Evolutionary conservation across 1,284 basidiomycete species (phyloP), one percentile per base, ranked within the genome.

Genomic region (Porogramme epimiltina): DNA sequence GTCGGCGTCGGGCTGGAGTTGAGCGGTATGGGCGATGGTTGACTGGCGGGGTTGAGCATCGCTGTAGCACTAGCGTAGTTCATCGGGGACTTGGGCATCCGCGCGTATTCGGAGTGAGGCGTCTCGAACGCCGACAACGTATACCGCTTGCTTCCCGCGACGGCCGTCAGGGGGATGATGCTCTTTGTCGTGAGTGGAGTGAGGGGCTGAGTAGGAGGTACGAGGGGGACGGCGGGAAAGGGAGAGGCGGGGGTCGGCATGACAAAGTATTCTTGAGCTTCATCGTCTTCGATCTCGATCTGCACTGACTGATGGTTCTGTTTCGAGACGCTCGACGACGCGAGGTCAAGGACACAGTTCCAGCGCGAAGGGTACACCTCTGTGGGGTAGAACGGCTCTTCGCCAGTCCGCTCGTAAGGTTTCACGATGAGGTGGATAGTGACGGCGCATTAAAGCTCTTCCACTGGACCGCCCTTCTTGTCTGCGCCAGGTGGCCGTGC

Each of bases 331-430:
- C 39, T 59, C 16, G 53, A 51, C 43, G 66, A 72, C 0, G 87
- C 78, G 10, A 95, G 76, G 65, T 95, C 91, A 25, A 96, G 82
- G 1, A 89, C 74, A 56, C 91, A 93, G 61, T 93, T 95, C 93
- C 93, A 95, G 22, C 86, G 75, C 0, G 91, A 93, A 0, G 84
- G 81, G 68, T 95, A 95, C 0, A 81, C 73, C 8, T 72, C 71
- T 0, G 93, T 91, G 0, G 89, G 89, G 58, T 84, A 89, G 0
- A 70, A 62, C 9, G 63, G 19, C 28, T 41, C 46, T 34, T 48
- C 54, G 41, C 45, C 47, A 39, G 48, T 47, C 15, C 37, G 56
- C 38, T 62, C 65, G 53, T 61, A 88, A 1, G 92, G 91, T 52
- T 82, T 77, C 11, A 91, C 92, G 43, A 79, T 78, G 18, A 95